A percentile compares a stretch with the other conserved stretches of the same genome.
phyloP scores from a whole-genome alignment of 768 basidiomycete species.

The Leccinum boreale region DNA sequence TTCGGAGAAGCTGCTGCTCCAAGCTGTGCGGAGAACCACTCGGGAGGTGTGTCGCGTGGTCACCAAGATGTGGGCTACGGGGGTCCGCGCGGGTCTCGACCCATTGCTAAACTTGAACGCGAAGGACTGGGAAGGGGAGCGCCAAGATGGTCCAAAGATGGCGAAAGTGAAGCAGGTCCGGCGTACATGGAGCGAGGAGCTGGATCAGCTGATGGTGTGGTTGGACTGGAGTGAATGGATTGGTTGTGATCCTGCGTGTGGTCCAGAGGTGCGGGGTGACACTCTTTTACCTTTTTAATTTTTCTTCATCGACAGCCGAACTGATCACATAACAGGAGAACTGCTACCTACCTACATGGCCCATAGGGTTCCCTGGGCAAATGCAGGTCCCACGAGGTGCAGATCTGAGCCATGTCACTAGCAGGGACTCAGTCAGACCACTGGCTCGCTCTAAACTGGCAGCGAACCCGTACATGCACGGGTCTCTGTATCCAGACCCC shows the following conservation, averaged over 20 bases:
- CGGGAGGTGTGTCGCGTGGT: constrained; percentile 45
- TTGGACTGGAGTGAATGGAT: constrained; percentile 52
- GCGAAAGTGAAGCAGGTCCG: constrained; percentile 8
- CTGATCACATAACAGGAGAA: constrained; percentile 9
- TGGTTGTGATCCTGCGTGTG: constrained; percentile 45
- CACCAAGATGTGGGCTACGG: constrained; percentile 46
- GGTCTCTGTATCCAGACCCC: not conserved
- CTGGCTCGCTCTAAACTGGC: not conserved
- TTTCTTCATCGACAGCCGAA: not conserved
- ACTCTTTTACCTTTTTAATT: not conserved
- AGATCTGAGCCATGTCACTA: not conserved
- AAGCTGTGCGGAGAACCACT: constrained; percentile 30
- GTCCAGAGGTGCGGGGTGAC: constrained; percentile 34
- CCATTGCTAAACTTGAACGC: constrained; percentile 3
- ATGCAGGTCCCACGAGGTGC: not conserved
- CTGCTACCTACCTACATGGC: constrained; percentile 23
- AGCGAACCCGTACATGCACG: not conserved
- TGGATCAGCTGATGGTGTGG: constrained; percentile 42
- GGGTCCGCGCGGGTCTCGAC: constrained; percentile 22
- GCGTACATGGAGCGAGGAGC: constrained; percentile 31
- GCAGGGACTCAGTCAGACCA: not conserved
- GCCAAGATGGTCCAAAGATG: not conserved
- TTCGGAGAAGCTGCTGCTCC: constrained; percentile 29
- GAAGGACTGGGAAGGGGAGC: not conserved
- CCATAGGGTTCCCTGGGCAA: constrained; percentile 5